Percentiles rank a stretch among this genome's conserved stretches.
phyloP scores from a whole-genome alignment of 2,329 filamentous ascomycete genomes.

The Epichloe brachyelytri region DNA sequence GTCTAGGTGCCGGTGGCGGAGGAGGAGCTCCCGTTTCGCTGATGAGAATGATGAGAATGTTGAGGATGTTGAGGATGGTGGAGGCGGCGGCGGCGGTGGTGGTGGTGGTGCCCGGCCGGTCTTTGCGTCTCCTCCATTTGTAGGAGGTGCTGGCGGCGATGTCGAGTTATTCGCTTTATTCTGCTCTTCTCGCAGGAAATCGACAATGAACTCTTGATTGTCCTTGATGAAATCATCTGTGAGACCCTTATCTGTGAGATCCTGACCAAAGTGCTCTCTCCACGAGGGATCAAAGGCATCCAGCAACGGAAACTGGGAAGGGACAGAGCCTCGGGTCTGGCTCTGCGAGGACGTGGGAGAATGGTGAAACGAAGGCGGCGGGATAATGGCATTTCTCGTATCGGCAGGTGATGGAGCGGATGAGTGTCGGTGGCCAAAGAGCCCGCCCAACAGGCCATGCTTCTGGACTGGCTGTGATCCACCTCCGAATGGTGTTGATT shows the following conservation, averaged over 20 bases:
- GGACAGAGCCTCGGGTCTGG: slow-evolving; percentile 29
- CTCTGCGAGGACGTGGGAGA: slow-evolving; percentile 31
- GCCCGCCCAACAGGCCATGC: slow-evolving; percentile 42
- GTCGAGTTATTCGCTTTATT: slow-evolving; percentile 19
- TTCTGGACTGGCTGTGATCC: slow-evolving; percentile 25
- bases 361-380: slow-evolving; percentile 22
- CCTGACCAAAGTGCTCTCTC: slow-evolving; percentile 53
- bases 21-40: slow-evolving; percentile 15
- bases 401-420: slow-evolving; percentile 46
- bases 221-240: slow-evolving; percentile 55
- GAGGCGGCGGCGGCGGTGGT: slow-evolving; percentile 19
- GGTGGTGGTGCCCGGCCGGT: slow-evolving; percentile 23
- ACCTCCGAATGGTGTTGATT: slow-evolving; percentile 60
- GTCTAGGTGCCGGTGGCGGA: slow-evolving; percentile 36
- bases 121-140: slow-evolving; percentile 20
- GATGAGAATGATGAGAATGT: slow-evolving; percentile 7
- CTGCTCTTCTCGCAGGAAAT: slow-evolving; percentile 48
- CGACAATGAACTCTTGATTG: slow-evolving; percentile 56
- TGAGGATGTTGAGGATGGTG: slow-evolving; percentile 19
- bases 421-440: slow-evolving; percentile 50
- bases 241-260: slow-evolving; percentile 48
- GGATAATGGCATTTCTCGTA: slow-evolving; percentile 27
- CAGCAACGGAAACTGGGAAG: slow-evolving; percentile 47
- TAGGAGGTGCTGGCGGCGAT: slow-evolving; percentile 14
- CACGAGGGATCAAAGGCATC: slow-evolving; percentile 53